phyloP scores from a whole-genome alignment of 1,284 basidiomycete species.

The Blastosporella zonata region DNA sequence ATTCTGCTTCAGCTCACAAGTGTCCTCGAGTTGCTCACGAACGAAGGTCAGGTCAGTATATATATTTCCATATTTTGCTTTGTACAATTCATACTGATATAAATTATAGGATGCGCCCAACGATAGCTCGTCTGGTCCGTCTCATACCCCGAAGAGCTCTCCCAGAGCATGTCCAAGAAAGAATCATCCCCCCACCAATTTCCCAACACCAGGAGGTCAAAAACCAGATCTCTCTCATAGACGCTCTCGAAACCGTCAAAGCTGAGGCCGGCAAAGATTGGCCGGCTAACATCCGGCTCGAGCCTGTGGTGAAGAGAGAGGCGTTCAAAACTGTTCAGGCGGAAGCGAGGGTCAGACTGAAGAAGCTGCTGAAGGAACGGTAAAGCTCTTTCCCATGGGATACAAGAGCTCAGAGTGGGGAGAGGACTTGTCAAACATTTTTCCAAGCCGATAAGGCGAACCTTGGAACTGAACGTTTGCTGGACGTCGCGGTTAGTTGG shows the following conservation, averaged over 20 bases:
- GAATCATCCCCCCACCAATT: conserved; percentile 31
- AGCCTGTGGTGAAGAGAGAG: conserved; percentile 37
- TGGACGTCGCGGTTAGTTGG: too few species aligned
- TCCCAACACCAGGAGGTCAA: conserved; percentile 32
- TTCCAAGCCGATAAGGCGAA: too few species aligned
- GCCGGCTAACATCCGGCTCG: conserved; percentile 41
- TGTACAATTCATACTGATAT: background rate
- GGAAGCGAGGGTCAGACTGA: conserved; percentile 33
- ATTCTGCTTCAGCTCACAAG: background rate
- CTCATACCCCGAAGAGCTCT: conserved; percentile 33
- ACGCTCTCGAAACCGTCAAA: conserved; percentile 31
- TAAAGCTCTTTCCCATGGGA: conserved; percentile 17
- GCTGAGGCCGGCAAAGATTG: conserved; percentile 30
- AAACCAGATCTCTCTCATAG: conserved; percentile 30
- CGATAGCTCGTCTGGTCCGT: conserved; percentile 30
- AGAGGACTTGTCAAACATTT: background rate
- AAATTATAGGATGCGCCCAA: conserved; percentile 29
- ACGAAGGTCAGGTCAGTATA: conserved; percentile 2
- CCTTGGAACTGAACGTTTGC: too few species aligned
- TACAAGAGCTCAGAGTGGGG: background rate
- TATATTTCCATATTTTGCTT: background rate
- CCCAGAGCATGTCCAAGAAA: conserved; percentile 23
- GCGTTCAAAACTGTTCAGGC: conserved; percentile 34
- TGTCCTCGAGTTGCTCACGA: background rate
- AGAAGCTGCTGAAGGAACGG: conserved; percentile 39